phyloP scores from a whole-genome alignment of 2,329 filamentous ascomycete species.

The Cladophialophora exuberans region DNA sequence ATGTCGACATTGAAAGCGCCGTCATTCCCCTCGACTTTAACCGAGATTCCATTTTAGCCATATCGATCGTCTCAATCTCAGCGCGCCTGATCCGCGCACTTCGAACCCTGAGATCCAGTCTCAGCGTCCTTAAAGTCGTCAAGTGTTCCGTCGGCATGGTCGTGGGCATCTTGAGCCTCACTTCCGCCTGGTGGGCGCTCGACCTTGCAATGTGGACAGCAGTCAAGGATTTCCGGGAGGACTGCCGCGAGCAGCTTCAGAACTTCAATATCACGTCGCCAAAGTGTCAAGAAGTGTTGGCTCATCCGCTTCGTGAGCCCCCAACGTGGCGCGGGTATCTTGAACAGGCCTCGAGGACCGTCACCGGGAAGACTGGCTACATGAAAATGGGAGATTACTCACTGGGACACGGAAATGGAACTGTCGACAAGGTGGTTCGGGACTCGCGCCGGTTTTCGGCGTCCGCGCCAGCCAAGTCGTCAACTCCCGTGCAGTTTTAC shows the following conservation, averaged over 20 bases:
- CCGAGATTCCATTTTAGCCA: not conserved
- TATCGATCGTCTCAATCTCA: not conserved
- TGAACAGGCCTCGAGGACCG: not conserved
- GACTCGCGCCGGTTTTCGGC: not conserved
- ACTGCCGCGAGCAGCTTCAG: constrained; percentile 2
- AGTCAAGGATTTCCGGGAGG: constrained; percentile 3
- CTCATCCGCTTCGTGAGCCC: not conserved
- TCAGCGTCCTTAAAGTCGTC: not conserved
- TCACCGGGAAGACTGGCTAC: not conserved
- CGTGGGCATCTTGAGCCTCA: not conserved
- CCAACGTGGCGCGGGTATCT: not conserved
- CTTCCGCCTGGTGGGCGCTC: not conserved
- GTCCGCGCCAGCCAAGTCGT: not conserved
- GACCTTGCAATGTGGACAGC: constrained; percentile 7
- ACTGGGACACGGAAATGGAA: not conserved
- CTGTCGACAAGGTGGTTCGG: not conserved
- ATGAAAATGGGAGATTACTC: not conserved
- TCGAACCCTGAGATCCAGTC: not conserved
- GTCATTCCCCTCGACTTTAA: not conserved
- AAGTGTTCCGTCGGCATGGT: not conserved
- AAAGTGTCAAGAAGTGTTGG: not conserved
- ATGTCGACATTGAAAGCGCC: not conserved
- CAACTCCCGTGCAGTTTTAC: not conserved
- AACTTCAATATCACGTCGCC: not conserved
- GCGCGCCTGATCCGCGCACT: not conserved